Evolutionary conservation across 2,329 filamentous ascomycete species (phyloP).

Genomic region (Colletotrichum euphorbiae): DNA sequence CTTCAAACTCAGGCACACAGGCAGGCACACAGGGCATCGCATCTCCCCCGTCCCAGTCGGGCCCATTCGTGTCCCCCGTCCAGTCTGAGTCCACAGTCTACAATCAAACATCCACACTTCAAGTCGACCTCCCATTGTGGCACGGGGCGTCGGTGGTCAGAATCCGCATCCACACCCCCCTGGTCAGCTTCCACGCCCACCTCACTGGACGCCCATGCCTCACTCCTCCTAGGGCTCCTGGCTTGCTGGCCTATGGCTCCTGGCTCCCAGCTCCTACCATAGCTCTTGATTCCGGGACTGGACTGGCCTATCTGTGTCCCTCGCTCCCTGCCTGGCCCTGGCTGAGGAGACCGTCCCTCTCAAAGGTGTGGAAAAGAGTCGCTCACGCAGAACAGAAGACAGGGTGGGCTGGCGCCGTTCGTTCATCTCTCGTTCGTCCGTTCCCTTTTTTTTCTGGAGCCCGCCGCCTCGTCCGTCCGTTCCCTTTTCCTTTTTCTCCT

Average conservation of each 20-base stretch:
- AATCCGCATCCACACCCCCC: background rate
- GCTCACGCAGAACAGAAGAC: conserved; percentile 8
- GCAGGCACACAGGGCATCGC: conserved; percentile 1
- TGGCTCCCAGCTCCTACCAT: background rate
- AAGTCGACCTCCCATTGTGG: background rate
- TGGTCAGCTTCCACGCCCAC: background rate
- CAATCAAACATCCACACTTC: background rate
- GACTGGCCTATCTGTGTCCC: conserved; percentile 1
- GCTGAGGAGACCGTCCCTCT: conserved; percentile 1
- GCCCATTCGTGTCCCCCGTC: background rate
- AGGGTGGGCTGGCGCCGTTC: conserved; percentile 33
- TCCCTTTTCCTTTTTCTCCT: conserved; percentile 44
- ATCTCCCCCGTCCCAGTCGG: background rate
- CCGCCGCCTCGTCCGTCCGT: conserved; percentile 42
- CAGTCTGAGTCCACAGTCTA: conserved; percentile 5
- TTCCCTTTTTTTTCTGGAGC: conserved; percentile 37
- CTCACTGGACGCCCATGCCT: conserved; percentile 17
- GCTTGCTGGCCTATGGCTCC: conserved; percentile 22
- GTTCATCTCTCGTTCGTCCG: conserved; percentile 34
- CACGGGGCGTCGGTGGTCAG: no score
- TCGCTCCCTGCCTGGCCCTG: background rate
- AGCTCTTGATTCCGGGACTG: background rate
- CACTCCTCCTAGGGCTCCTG: conserved; percentile 21
- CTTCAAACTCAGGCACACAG: background rate
- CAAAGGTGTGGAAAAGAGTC: background rate